Percentiles rank a stretch among this genome's conserved stretches.
These are phyloP conservation scores for Fraxinus baroniana DNA, from an alignment of 305 asterid species.

Conservation along the genomic window DNA sequence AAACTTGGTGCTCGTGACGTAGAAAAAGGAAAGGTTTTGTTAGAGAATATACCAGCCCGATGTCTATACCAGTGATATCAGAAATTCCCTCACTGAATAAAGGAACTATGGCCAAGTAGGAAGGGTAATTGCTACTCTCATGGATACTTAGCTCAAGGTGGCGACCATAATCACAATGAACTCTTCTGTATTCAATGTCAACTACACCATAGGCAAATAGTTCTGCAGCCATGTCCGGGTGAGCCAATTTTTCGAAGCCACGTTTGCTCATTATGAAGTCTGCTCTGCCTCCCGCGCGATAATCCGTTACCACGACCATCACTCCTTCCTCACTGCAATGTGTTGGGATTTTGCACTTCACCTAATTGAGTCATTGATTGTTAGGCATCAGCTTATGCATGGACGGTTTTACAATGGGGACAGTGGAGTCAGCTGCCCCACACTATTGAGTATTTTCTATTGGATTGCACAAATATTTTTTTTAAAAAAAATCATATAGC, in stretches of 20 bases:
- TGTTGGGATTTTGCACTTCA: slow-evolving; percentile 55
- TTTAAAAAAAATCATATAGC: too few relatives aligned
- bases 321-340: slow-evolving; percentile 62
- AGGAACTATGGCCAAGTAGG: slow-evolving; percentile 57
- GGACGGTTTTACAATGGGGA: too few relatives aligned
- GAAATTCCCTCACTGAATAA: slow-evolving; percentile 51
- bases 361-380: slow-evolving; percentile 24
- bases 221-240: slow-evolving; percentile 43
- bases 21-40: too few relatives aligned
- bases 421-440: too few relatives aligned
- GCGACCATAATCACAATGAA: slow-evolving; percentile 43
- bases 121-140: slow-evolving; percentile 44
- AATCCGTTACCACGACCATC: slow-evolving; percentile 63
- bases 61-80: slow-evolving; percentile 19
- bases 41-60: too few relatives aligned
- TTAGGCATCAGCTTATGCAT: not conserved
- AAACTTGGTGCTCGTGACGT: too few relatives aligned
- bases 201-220: slow-evolving; percentile 60
- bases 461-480: too few relatives aligned
- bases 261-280: slow-evolving; percentile 57
- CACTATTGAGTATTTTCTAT: too few relatives aligned
- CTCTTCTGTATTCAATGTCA: slow-evolving; percentile 47
- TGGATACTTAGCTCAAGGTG: slow-evolving; percentile 50
- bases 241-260: slow-evolving; percentile 60
- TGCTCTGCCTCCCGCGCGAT: slow-evolving; percentile 53